Evolutionary conservation across 2,329 filamentous ascomycete genomes (phyloP).

Genomic region (Arthrobotrys sinensis): DNA sequence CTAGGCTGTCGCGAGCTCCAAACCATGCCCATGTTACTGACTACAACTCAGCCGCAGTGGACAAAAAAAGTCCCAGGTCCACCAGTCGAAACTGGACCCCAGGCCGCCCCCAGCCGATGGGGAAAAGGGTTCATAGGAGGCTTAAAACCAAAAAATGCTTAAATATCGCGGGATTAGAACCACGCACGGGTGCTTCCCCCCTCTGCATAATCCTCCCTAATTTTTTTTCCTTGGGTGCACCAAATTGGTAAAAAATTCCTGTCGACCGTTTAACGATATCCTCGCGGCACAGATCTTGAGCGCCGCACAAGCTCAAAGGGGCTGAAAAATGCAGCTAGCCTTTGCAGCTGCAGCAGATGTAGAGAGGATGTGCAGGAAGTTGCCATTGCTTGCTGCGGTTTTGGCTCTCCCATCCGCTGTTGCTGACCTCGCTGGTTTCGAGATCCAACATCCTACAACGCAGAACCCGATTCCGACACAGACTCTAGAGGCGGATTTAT

Average conservation of each 20-base stretch:
- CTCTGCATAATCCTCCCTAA: neutral
- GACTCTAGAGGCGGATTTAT: conserved; percentile 2
- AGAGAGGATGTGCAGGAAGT: neutral
- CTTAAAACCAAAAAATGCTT: conserved; percentile 22
- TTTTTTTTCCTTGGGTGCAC: neutral
- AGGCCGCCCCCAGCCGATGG: neutral
- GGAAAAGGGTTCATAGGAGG: conserved; percentile 10
- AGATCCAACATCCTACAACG: conserved; percentile 30
- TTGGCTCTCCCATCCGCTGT: conserved; percentile 5
- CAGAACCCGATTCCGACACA: conserved; percentile 25
- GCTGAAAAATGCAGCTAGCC: neutral
- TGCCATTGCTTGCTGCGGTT: neutral
- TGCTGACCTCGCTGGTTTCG: conserved; percentile 24
- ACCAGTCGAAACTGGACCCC: neutral
- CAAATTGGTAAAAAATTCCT: conserved; percentile 22
- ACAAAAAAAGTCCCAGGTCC: neutral
- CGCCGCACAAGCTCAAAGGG: neutral
- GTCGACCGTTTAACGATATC: neutral
- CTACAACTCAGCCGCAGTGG: conserved; percentile 29
- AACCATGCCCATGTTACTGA: conserved; percentile 17
- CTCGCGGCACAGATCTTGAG: neutral
- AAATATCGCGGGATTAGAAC: conserved; percentile 33
- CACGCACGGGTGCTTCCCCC: neutral
- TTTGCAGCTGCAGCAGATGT: conserved; percentile 4
- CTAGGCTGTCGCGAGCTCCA: conserved; percentile 25